Conservation (phyloP, 495 filamentous ascomycete species). For the Penicillium odoratum region DNA sequence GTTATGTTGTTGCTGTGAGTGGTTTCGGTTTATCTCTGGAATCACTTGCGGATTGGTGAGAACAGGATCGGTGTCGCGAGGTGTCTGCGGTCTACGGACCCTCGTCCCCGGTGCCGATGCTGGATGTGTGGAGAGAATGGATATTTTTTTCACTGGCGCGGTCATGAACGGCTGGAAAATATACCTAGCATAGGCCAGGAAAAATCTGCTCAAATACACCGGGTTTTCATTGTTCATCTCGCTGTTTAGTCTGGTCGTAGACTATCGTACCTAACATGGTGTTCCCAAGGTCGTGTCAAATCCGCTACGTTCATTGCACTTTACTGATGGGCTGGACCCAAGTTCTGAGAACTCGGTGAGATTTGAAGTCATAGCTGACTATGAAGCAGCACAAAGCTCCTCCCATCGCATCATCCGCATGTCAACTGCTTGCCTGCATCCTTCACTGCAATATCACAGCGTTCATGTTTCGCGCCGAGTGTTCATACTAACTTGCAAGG, state of each 20-base stretch:
- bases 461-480: no score
- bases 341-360: neutral
- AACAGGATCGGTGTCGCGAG: slow-evolving; percentile 24
- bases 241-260: slow-evolving; percentile 34
- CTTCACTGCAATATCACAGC: no score
- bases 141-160: slow-evolving; percentile 34
- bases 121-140: slow-evolving; percentile 25
- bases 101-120: slow-evolving; percentile 28
- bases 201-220: slow-evolving; percentile 39
- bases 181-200: slow-evolving; percentile 40
- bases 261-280: neutral
- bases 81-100: slow-evolving; percentile 15
- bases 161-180: slow-evolving; percentile 34
- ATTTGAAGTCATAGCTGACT: neutral
- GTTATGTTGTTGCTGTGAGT: slow-evolving; percentile 22
- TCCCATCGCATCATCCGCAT: no score
- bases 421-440: no score
- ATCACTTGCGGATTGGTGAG: slow-evolving; percentile 15
- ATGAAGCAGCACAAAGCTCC: no score
- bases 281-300: neutral
- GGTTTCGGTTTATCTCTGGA: slow-evolving; percentile 11
- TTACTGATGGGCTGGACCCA: neutral
- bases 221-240: slow-evolving; percentile 31
- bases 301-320: neutral
- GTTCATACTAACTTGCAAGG: no score